Base-by-base conservation (phyloP, 2,329 filamentous ascomycete species). In the Phialophora chinensis region DNA sequence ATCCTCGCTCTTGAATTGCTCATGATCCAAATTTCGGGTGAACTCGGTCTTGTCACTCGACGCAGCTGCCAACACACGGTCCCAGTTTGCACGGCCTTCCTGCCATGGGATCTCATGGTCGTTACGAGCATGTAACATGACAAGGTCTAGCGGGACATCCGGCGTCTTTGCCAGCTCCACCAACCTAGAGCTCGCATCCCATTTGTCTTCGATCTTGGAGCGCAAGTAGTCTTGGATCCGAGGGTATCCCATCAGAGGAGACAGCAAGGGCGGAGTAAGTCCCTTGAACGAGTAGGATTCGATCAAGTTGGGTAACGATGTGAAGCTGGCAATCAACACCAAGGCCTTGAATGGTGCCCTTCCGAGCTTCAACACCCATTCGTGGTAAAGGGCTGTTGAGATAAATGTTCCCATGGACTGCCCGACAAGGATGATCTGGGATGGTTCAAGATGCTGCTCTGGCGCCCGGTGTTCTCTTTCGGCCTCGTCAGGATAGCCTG, bases 341-440 rank as follows among this genome's bases (percentile, higher is more conserved):
- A 96, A 83, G 17, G 91, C 91, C 0, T 91, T 92, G 73, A 96
- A 96, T 31, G 90, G 87, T 53, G 88, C 81, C 0, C 76, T 74
- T 35, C 77, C 69, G 31, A 76, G 74, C 85, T 73, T 96, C 88
- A 1, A 87, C 5, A 70, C 68, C 72, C 71, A 73, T 35, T 69
- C 69, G 55, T 73, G 67, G 52, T 70, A 89, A 0, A 91, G 87
- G 2, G 88, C 93, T 54, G 88, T 86, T 5, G 90, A 88, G 1
- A 97, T 91, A 0, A 91, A 93, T 0, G 94, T 97, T 27, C 94
- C 94, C 0, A 98, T 85, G 73, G 91, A 95, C 73, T 97, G 93
- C 20, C 93, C 94, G 2, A 96, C 81, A 31, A 97, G 82, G 2
- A 94, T 87, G 69, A 97, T 95, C 29, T 88, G 88, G 47, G 86